Evolutionary conservation across 1,284 basidiomycete genomes (phyloP).

Genomic region (Fomitiporia mediterranea): DNA sequence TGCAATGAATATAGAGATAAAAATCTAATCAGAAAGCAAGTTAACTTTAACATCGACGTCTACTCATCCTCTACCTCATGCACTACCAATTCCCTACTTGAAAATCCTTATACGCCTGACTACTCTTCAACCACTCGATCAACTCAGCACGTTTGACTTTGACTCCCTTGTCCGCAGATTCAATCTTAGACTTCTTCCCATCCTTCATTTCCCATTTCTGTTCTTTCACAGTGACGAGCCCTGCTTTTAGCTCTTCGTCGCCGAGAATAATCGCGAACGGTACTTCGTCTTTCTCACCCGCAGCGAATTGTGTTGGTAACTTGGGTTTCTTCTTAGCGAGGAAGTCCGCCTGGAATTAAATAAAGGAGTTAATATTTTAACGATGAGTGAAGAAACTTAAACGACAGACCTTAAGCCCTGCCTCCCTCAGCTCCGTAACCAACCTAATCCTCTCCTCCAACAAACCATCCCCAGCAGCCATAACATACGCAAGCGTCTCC

Average conservation of each 20-base stretch:
- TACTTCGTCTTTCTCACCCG: conserved; percentile 88
- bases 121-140: conserved; percentile 53
- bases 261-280: conserved; percentile 92
- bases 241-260: conserved; percentile 78
- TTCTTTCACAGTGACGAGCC: conserved; percentile 88
- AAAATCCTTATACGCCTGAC: conserved; percentile 21
- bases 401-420: conserved; percentile 77
- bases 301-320: conserved; percentile 79
- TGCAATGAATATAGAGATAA: neutral
- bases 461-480: conserved; percentile 89
- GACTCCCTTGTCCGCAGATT: conserved; percentile 46
- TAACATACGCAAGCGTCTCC: conserved; percentile 92
- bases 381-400: neutral
- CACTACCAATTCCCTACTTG: conserved; percentile 15
- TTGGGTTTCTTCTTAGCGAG: conserved; percentile 93
- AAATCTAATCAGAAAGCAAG: neutral
- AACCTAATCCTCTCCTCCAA: conserved; percentile 84
- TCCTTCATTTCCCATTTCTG: conserved; percentile 80
- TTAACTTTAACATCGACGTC: neutral
- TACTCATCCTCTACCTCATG: neutral
- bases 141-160: conserved; percentile 67
- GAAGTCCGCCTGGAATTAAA: conserved; percentile 75
- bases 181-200: conserved; percentile 68
- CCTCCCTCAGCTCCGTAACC: conserved; percentile 79
- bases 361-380: neutral